Evolutionary conservation across 495 filamentous ascomycete species (phyloP).

Genomic region (Penicillium dipodomyicola): DNA sequence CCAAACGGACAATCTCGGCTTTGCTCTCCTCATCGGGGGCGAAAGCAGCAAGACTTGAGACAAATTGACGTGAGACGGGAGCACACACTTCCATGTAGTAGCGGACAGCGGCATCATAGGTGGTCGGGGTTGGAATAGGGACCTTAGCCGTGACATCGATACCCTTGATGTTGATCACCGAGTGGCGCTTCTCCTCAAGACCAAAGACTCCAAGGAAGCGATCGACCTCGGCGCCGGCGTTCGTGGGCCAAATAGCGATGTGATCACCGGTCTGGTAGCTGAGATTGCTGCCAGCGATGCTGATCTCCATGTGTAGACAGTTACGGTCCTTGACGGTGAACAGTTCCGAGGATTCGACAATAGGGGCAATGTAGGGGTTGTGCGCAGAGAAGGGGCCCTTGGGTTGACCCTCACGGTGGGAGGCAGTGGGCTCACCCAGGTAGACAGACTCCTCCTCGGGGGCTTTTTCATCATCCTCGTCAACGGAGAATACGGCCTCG

Average conservation of each 20-base stretch:
- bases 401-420: conserved; percentile 79
- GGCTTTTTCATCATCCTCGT: conserved; percentile 69
- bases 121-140: conserved; percentile 95
- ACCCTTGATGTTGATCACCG: conserved; percentile 85
- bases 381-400: conserved; percentile 95
- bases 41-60: conserved; percentile 83
- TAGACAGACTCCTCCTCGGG: conserved; percentile 85
- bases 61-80: conserved; percentile 93
- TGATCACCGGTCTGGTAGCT: conserved; percentile 96
- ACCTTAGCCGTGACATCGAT: conserved; percentile 96
- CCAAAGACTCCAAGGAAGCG: conserved; percentile 80
- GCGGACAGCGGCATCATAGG: conserved; percentile 87
- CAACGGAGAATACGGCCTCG: conserved; percentile 85
- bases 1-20: conserved; percentile 81
- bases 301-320: conserved; percentile 96
- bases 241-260: conserved; percentile 96
- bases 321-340: conserved; percentile 92
- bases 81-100: conserved; percentile 98
- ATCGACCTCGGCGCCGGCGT: conserved; percentile 88
- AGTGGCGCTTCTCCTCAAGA: conserved; percentile 71
- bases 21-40: conserved; percentile 82
- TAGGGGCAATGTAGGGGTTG: conserved; percentile 96
- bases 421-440: conserved; percentile 93
- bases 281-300: conserved; percentile 75
- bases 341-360: conserved; percentile 82